Evolutionary conservation across 2,329 filamentous ascomycete genomes (phyloP).

Genomic region (Xylariomycetidae sp.): DNA sequence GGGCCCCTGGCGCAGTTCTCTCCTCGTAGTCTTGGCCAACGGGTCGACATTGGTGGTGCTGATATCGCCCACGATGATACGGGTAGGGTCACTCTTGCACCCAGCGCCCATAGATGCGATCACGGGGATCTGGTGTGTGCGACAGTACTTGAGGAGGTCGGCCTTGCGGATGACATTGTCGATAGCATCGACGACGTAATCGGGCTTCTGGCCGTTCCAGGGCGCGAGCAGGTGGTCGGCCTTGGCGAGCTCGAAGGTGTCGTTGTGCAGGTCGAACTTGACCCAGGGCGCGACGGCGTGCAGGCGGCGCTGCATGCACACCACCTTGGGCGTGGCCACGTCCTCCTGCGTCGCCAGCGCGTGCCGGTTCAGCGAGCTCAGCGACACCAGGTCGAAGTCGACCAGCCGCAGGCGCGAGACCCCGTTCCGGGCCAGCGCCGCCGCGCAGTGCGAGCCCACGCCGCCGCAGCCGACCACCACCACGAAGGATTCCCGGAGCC

Average conservation of each 20-base stretch:
- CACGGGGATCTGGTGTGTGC: slow-evolving; percentile 69
- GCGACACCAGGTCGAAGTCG: slow-evolving; percentile 95
- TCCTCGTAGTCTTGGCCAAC: slow-evolving; percentile 76
- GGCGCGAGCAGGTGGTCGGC: slow-evolving; percentile 62
- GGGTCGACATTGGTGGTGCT: slow-evolving; percentile 82
- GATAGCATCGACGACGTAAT: slow-evolving; percentile 94
- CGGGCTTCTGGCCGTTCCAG: slow-evolving; percentile 62
- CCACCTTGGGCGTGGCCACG: slow-evolving; percentile 87
- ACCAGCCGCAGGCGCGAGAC: slow-evolving; percentile 83
- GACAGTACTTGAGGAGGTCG: slow-evolving; percentile 79
- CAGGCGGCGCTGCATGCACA: slow-evolving; percentile 71
- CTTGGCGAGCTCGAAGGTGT: slow-evolving; percentile 68
- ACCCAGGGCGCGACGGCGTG: slow-evolving; percentile 90
- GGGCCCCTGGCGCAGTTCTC: slow-evolving; percentile 69
- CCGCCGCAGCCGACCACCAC: slow-evolving; percentile 90
- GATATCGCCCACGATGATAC: slow-evolving; percentile 87
- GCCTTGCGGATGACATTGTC: slow-evolving; percentile 99
- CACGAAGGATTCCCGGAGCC: slow-evolving; percentile 75
- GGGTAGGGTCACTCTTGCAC: slow-evolving; percentile 81
- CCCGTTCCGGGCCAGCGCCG: slow-evolving; percentile 81
- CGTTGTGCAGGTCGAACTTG: slow-evolving; percentile 76
- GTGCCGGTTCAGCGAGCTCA: slow-evolving; percentile 93
- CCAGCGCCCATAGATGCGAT: slow-evolving; percentile 96
- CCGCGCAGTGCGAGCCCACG: slow-evolving; percentile 86
- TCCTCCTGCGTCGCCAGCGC: slow-evolving; percentile 90